These are phyloP conservation scores for Physocladia obscura DNA, from an alignment of 192 early-diverging fungal genomes.

Conservation along the genomic window DNA sequence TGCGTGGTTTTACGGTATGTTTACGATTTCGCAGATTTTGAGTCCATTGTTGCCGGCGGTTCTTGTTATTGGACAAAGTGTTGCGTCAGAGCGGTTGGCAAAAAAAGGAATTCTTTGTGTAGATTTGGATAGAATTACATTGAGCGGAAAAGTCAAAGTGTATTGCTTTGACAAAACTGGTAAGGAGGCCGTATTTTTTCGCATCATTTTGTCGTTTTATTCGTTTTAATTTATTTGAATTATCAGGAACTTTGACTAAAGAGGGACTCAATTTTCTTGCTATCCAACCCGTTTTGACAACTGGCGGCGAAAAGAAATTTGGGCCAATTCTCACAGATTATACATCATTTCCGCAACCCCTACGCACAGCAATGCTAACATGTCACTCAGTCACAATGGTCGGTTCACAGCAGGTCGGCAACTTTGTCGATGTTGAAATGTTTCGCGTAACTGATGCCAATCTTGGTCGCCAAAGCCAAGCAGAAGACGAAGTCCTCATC, in stretches of 20 bases:
- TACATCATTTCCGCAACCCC: slow-evolving; percentile 20
- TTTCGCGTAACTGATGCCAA: slow-evolving; percentile 64
- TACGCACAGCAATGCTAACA: slow-evolving; percentile 47
- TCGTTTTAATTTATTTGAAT: background rate
- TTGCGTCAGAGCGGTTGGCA: slow-evolving; percentile 62
- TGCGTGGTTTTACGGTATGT: slow-evolving; percentile 75
- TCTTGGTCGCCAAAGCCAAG: slow-evolving; percentile 30
- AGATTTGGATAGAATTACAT: slow-evolving; percentile 69
- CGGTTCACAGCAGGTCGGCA: slow-evolving; percentile 62
- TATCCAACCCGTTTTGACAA: slow-evolving; percentile 31
- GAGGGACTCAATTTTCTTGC: slow-evolving; percentile 71
- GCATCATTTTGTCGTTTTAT: background rate
- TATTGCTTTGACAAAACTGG: slow-evolving; percentile 77
- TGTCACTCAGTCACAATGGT: slow-evolving; percentile 70
- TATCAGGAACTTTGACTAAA: slow-evolving; percentile 67
- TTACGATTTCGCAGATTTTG: slow-evolving; percentile 68
- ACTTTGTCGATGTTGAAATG: slow-evolving; percentile 81
- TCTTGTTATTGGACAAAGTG: slow-evolving; percentile 72
- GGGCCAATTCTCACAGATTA: slow-evolving; percentile 30
- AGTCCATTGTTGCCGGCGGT: slow-evolving; percentile 72
- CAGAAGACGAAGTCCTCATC: slow-evolving; percentile 5
- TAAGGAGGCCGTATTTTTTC: too few species aligned
- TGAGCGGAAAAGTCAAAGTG: slow-evolving; percentile 74
- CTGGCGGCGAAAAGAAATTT: background rate
- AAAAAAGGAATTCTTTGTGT: slow-evolving; percentile 70